These are phyloP conservation scores for Pseudocercospora pini-densiflorae DNA, from an alignment of 2,329 filamentous ascomycete species.

Conservation along the genomic window DNA sequence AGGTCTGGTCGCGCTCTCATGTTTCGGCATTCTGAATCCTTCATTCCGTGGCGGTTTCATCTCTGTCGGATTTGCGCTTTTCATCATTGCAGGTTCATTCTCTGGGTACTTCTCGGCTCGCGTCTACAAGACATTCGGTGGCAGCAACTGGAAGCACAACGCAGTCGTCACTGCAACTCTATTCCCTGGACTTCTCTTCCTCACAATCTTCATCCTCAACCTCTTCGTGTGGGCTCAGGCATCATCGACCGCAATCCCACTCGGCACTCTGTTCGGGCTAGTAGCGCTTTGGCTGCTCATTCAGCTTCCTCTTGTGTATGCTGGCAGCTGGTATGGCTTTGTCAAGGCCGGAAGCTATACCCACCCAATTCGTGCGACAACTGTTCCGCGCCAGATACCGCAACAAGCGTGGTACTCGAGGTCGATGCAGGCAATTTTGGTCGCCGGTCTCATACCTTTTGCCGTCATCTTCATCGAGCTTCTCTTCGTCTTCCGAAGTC, in stretches of 20 bases:
- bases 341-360: constrained; percentile 70
- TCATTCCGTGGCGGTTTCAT: constrained; percentile 90
- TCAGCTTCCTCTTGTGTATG: constrained; percentile 82
- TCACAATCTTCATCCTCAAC: constrained; percentile 77
- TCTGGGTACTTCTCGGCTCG: constrained; percentile 87
- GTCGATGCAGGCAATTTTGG: constrained; percentile 65
- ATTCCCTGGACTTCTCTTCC: constrained; percentile 78
- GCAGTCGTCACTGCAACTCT: constrained; percentile 73
- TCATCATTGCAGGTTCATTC: constrained; percentile 80
- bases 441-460: constrained; percentile 81
- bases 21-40: constrained; percentile 78
- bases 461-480: constrained; percentile 88
- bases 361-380: constrained; percentile 78
- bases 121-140: constrained; percentile 82
- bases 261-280: constrained; percentile 75
- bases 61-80: constrained; percentile 80
- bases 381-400: constrained; percentile 75
- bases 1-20: constrained; percentile 64
- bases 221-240: constrained; percentile 90
- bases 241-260: constrained; percentile 84
- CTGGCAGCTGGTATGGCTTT: constrained; percentile 79
- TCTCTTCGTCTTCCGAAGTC: constrained; percentile 81
- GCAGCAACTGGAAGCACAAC: constrained; percentile 74
- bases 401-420: constrained; percentile 75
- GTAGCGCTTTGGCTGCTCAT: constrained; percentile 81